Base-by-base conservation (phyloP, 371 early-diverging fungal genomes). In the Actinomucor elegans region DNA sequence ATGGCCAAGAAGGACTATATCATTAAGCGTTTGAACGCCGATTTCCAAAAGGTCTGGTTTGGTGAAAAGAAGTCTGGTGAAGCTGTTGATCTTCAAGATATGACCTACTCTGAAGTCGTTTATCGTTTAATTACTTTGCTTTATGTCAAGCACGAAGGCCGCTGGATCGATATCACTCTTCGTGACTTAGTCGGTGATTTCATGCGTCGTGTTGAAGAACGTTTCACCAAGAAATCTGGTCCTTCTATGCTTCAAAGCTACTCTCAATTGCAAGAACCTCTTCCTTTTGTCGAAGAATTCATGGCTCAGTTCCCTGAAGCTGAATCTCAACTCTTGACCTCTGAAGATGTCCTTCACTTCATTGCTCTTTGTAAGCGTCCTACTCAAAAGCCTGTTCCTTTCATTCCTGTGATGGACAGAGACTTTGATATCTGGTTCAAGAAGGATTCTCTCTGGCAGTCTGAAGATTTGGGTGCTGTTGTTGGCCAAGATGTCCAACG, bases 401-500 rank as follows among this genome's bases (percentile, higher is more conserved):
- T 94, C 70, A 89, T 97, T 41, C 95, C 94, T 15, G 86, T 90
- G 23, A 66, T 96, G 58, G 95, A 95, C 68, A 91, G 91, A 77
- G 89, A 91, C 67, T 94, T 97, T 69, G 93, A 93, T 67, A 80
- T 87, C 42, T 92, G 94, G 93, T 87, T 95, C 80, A 95, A 96
- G 86, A 97, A 97, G 87, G 97, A 97, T 71, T 92, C 92, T 27
- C 79, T 96, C 48, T 96, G 97, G 96, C 97, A 97, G 73, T 82
- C 92, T 7, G 97, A 97, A 73, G 92, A 94, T 56, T 70, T 96
- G 12, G 88, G 88, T 42, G 94, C 97, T 26, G 91, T 97, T 41
- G 90, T 91, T 2, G 95, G 80, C 56, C 89, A 91, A 68, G 97
- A 97, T 71, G 89, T 92, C 18, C 86, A 87, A 55, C 86, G 97